Conservation (phyloP, 1,284 basidiomycete species). For the Ganoderma leucocontextum region DNA sequence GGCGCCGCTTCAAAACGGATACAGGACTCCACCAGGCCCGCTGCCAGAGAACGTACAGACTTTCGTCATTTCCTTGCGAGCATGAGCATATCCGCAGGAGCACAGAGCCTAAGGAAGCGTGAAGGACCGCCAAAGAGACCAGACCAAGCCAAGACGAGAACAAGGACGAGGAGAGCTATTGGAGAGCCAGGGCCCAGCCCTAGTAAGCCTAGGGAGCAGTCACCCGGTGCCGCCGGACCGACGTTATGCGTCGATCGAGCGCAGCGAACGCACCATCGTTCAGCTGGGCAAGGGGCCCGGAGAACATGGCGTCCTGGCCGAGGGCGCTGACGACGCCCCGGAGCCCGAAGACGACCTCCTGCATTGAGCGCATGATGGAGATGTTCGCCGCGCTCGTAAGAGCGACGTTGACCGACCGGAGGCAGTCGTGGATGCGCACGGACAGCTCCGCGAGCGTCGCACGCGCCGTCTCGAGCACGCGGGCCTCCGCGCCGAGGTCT, state of each 20-base stretch:
- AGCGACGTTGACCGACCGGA: constrained; percentile 17
- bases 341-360: constrained; percentile 16
- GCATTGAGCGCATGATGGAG: constrained; percentile 16
- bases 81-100: not conserved
- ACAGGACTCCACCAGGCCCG: not conserved
- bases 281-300: constrained; percentile 22
- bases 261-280: constrained; percentile 15
- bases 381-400: constrained; percentile 23
- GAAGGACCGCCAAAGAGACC: not conserved
- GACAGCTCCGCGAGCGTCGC: constrained; percentile 18
- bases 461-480: constrained; percentile 11
- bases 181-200: not conserved
- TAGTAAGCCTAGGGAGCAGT: not conserved
- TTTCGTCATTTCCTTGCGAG: not conserved
- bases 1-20: not conserved
- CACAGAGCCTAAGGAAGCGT: not conserved
- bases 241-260: constrained; percentile 11
- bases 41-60: not conserved
- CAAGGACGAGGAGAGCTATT: not conserved
- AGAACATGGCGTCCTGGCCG: constrained; percentile 18
- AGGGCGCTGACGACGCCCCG: constrained; percentile 18
- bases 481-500: constrained; percentile 8
- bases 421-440: constrained; percentile 22
- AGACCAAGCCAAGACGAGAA: not conserved
- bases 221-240: constrained; percentile 8